Base-by-base conservation (phyloP, 768 basidiomycete genomes). In the Pluteus cervinus region DNA sequence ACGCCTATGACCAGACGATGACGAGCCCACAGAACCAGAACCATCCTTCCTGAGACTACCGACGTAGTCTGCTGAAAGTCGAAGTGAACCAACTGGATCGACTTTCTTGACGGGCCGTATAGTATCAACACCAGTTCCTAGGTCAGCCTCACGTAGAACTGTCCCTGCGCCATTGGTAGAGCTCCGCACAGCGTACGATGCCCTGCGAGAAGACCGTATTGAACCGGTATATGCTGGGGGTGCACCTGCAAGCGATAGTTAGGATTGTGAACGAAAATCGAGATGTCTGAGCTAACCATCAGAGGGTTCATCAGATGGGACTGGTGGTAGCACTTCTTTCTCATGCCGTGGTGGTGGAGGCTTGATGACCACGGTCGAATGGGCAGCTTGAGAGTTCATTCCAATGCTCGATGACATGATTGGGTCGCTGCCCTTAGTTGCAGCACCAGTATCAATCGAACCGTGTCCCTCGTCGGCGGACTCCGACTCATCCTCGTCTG, bases 41-140 rank as follows among this genome's bases (percentile, higher is more conserved):
- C 66, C 69, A 37, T 76, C 85, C 54, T 71, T 71, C 35, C 81
- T 69, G 40, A 79, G 53, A 45, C 70, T 86, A 7, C 89, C 90
- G 20, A 91, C 79, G 52, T 76, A 92, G 49, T 88, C 91, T 7
- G 78, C 72, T 1, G 89, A 90, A 14, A 86, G 57, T 43, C 81
- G 68, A 10, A 90, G 61, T 4, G 89, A 91, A 3, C 82, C 79
- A 8, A 71, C 68, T 4, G 82, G 72, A 55, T 96, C 91, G 21
- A 94, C 81, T 51, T 87, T 89, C 73, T 93, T 94, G 44, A 94
- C 80, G 0, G 93, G 92, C 36, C 91, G 75, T 50, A 98, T 89
- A 1, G 93, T 98, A 50, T 87, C 88, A 30, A 86, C 69, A 25
- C 90, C 90, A 36, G 70, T 85, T 12, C 89, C 90, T n/a, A 93